Evolutionary conservation across 208 protist species (phyloP).

Genomic region (Leishmania martiniquensis): DNA sequence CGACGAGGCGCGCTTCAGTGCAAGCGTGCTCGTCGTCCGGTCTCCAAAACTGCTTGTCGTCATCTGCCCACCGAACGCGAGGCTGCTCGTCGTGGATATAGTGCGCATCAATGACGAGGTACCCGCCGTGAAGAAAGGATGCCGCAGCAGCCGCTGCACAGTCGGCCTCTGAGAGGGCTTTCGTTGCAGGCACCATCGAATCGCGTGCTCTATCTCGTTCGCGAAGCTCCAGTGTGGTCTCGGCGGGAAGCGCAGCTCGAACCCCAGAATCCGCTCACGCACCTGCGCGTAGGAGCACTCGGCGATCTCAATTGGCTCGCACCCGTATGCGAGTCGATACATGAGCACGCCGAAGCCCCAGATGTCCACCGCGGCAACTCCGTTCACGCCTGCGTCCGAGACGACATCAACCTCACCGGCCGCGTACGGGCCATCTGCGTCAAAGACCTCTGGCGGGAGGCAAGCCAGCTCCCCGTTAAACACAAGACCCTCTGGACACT

Average conservation of each 20-base stretch:
- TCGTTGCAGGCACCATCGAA: slow-evolving; percentile 61
- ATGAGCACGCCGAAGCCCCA: slow-evolving; percentile 87
- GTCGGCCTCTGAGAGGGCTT: slow-evolving; percentile 53
- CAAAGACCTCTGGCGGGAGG: slow-evolving; percentile 83
- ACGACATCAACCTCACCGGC: slow-evolving; percentile 21
- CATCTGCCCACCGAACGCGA: slow-evolving; percentile 23
- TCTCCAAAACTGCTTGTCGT: slow-evolving; percentile 25
- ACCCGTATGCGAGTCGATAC: slow-evolving; percentile 81
- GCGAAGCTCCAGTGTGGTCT: slow-evolving; percentile 52
- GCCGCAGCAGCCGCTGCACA: slow-evolving; percentile 55
- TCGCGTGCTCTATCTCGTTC: slow-evolving; percentile 53
- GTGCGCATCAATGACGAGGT: slow-evolving; percentile 18
- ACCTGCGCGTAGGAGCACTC: slow-evolving; percentile 62
- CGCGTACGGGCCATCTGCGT: slow-evolving; percentile 45
- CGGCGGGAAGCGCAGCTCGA: slow-evolving; percentile 44
- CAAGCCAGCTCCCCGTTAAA: slow-evolving; percentile 84
- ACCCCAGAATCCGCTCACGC: slow-evolving; percentile 35
- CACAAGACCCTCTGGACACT: slow-evolving; percentile 77
- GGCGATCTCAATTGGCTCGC: slow-evolving; percentile 62
- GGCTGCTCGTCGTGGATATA: slow-evolving; percentile 29
- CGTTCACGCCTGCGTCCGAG: slow-evolving; percentile 13
- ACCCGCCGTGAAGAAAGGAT: slow-evolving; percentile 56
- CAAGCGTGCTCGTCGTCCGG: slow-evolving; percentile 20
- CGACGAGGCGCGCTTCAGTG: slow-evolving; percentile 23
- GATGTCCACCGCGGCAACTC: slow-evolving; percentile 61